phyloP scores from a whole-genome alignment of 1,139 yeast species.

The Meyerozyma guilliermondii region DNA sequence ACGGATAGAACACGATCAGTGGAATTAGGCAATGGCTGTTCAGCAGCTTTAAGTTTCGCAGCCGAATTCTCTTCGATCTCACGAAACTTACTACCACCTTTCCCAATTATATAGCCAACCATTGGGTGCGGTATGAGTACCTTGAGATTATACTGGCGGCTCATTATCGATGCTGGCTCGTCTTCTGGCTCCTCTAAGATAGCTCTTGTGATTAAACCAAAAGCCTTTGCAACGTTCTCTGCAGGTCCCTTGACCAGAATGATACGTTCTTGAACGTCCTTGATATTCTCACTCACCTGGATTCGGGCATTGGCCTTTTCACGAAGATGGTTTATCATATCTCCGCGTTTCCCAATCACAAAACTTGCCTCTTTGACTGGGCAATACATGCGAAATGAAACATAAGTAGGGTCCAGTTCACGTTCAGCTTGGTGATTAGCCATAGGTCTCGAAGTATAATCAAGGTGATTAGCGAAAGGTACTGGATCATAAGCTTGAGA shows the following conservation, averaged over 20 bases:
- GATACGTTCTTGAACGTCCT: constrained; percentile 73
- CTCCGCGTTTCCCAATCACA: constrained; percentile 77
- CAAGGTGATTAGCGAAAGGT: constrained; percentile 3
- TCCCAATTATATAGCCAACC: constrained; percentile 82
- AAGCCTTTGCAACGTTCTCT: constrained; percentile 78
- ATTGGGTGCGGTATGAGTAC: constrained; percentile 73
- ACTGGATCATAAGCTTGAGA: constrained; percentile 1
- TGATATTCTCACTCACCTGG: constrained; percentile 72
- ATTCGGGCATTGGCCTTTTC: constrained; percentile 62
- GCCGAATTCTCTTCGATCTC: constrained; percentile 84
- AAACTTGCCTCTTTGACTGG: constrained; percentile 73
- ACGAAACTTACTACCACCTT: constrained; percentile 67
- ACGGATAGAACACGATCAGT: constrained; percentile 74
- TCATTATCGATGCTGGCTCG: constrained; percentile 51
- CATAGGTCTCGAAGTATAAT: constrained; percentile 15
- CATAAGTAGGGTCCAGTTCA: constrained; percentile 52
- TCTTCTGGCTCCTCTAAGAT: constrained; percentile 67
- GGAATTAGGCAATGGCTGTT: constrained; percentile 67
- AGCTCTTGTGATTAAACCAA: constrained; percentile 67
- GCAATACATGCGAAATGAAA: constrained; percentile 69
- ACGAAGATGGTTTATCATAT: constrained; percentile 60
- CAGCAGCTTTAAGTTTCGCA: constrained; percentile 74
- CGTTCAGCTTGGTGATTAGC: constrained; percentile 18
- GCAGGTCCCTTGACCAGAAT: constrained; percentile 72
- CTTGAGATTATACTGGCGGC: constrained; percentile 53